Base-by-base conservation (phyloP, 768 basidiomycete genomes). In the Imleria badia region DNA sequence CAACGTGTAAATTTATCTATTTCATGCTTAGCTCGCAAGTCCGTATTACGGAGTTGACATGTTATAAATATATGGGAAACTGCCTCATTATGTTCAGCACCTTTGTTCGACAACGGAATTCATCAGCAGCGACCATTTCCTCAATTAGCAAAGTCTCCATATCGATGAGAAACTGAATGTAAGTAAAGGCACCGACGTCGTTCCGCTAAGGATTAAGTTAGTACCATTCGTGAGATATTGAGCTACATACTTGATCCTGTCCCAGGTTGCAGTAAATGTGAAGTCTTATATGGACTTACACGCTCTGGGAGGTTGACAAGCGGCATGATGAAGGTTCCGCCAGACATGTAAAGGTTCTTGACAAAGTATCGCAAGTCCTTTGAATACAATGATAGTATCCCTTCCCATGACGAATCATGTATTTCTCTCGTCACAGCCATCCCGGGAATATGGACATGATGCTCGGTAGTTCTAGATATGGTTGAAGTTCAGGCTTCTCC, bases 341-440 rank as follows among this genome's bases (percentile, higher is more conserved):
- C 20, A 19, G 10, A 11, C 19, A 12, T 20, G 6, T 33, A 11
- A 33, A 20, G 2, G 26, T n/a, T 20, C 19, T 19, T 19, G 26
- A 48, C 23, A 31, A 30, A 26, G 17, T 36, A 23, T 34, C 6
- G 6, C 12, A n/a, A n/a, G 42, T 40, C 14, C n/a, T 14, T 34
- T 36, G 20, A 47, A 33, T 34, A 30, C 23, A 19, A 17, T 45
- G 53, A 34, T 45, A 15, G 53, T 35, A 62, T 40, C 51, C 15
- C 56, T 33, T 34, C 45, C 23, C 40, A 17, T 30, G 48, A 43
- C 13, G 30, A 12, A 47, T 42, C 7, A 19, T 19, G 33, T 22
- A 20, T 22, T 6, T 52, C 31, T 30, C 15, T 34, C 34, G 14
- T 15, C 19, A 19, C 34, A 6, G 26, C 34, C 33, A 20, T n/a